Conservation (phyloP, 352 stramenopile species). For the Phytophthora megakarya region DNA sequence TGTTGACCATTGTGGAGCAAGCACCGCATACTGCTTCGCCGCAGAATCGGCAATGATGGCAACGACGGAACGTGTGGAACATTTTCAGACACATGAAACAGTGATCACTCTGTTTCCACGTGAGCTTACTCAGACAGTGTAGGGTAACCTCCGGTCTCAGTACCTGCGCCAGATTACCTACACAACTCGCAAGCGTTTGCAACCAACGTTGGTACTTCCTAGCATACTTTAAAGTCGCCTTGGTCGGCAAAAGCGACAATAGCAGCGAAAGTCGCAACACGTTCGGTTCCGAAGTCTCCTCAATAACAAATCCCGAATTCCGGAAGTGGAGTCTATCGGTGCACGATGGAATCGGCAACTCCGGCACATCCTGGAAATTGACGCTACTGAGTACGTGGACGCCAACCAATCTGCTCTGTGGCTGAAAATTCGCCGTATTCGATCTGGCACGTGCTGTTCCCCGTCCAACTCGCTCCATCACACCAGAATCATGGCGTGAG, state of each 20-base stretch:
- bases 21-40: constrained; percentile 68
- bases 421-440: constrained; percentile 23
- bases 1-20: constrained; percentile 65
- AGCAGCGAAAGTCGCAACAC: constrained; percentile 42
- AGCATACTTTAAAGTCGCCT: constrained; percentile 38
- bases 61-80: constrained; percentile 72
- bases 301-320: constrained; percentile 65
- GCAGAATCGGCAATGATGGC: constrained; percentile 79
- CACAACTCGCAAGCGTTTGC: constrained; percentile 40
- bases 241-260: constrained; percentile 53
- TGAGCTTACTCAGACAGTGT: constrained; percentile 41
- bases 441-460: constrained; percentile 32
- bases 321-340: constrained; percentile 45
- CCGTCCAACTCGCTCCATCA: constrained; percentile 36
- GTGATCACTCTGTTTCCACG: constrained; percentile 72
- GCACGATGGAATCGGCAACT: constrained; percentile 37
- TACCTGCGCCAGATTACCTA: constrained; percentile 35
- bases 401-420: constrained; percentile 41
- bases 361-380: constrained; percentile 46
- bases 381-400: constrained; percentile 46
- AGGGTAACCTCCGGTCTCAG: constrained; percentile 33
- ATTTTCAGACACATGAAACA: constrained; percentile 72
- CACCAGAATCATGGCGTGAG: constrained; percentile 39
- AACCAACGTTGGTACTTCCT: constrained; percentile 45
- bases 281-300: constrained; percentile 47